Conservation (phyloP, 768 basidiomycete genomes). For the Mycena epipterygia region DNA sequence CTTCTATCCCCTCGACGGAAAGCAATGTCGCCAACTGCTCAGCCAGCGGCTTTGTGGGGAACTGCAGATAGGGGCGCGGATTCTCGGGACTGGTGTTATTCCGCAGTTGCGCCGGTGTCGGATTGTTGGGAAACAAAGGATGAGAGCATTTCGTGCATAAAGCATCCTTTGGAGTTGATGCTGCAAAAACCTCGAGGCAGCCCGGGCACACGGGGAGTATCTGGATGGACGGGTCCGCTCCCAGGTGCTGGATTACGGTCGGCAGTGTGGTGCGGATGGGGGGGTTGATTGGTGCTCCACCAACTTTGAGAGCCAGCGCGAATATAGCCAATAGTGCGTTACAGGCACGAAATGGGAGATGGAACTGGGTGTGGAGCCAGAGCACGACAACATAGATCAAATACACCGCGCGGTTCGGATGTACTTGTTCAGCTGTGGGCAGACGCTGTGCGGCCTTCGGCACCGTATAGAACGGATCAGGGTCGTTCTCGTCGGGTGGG, state of each 20-base stretch:
- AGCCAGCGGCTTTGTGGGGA: no score
- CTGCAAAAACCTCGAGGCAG: conserved; percentile 39
- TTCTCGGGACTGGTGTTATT: no score
- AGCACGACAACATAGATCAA: conserved; percentile 40
- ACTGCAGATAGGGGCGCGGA: no score
- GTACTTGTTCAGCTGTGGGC: conserved; percentile 13
- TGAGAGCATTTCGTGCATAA: no score
- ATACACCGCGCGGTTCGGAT: conserved; percentile 36
- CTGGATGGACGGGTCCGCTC: conserved; percentile 33
- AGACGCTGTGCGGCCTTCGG: not conserved
- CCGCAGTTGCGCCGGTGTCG: no score
- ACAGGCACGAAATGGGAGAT: conserved; percentile 45
- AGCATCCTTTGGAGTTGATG: no score
- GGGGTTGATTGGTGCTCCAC: conserved; percentile 18
- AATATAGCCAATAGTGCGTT: conserved; percentile 38
- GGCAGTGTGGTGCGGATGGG: conserved; percentile 39
- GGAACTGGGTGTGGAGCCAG: conserved; percentile 46
- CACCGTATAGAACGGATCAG: not conserved
- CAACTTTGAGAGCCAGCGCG: conserved; percentile 26
- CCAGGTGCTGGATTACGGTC: conserved; percentile 32
- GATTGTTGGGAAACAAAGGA: no score
- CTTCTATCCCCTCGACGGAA: no score
- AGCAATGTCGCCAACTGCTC: no score
- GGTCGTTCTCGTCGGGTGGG: conserved; percentile 22
- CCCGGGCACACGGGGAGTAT: conserved; percentile 40